Evolutionary conservation across 495 filamentous ascomycete genomes (phyloP).

Genomic region (Penicillium tannophilum): DNA sequence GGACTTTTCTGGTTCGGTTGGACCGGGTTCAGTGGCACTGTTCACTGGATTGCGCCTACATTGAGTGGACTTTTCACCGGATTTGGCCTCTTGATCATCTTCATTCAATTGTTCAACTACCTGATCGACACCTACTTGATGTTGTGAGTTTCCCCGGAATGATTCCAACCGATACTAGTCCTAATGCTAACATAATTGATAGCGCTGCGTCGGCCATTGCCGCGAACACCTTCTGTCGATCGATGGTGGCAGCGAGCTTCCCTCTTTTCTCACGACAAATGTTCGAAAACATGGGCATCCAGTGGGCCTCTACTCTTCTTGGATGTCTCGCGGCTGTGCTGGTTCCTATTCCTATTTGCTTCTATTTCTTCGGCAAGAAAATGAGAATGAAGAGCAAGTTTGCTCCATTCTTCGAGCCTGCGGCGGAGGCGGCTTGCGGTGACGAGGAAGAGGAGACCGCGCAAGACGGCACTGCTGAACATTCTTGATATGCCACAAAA

Average conservation of each 20-base stretch:
- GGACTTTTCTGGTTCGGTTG: slow-evolving; percentile 92
- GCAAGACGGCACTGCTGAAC: slow-evolving; percentile 7
- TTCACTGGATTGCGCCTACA: slow-evolving; percentile 86
- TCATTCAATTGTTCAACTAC: slow-evolving; percentile 84
- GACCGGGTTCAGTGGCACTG: slow-evolving; percentile 63
- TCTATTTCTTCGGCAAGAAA: slow-evolving; percentile 42
- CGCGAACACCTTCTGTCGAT: slow-evolving; percentile 86
- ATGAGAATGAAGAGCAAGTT: slow-evolving; percentile 41
- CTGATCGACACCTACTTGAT: slow-evolving; percentile 87
- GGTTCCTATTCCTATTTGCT: slow-evolving; percentile 67
- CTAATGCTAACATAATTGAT: slow-evolving; percentile 8
- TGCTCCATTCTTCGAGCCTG: slow-evolving; percentile 56
- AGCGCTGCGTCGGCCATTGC: slow-evolving; percentile 82
- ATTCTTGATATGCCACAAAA: slow-evolving; percentile 3
- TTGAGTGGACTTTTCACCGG: slow-evolving; percentile 67
- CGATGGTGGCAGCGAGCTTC: slow-evolving; percentile 72
- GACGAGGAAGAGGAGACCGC: slow-evolving; percentile 20
- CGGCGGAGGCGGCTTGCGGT: slow-evolving; percentile 19
- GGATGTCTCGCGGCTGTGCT: slow-evolving; percentile 69
- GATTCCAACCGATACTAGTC: background rate
- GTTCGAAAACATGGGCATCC: slow-evolving; percentile 74
- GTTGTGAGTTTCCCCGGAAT: slow-evolving; percentile 58
- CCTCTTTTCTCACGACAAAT: slow-evolving; percentile 81
- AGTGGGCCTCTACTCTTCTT: slow-evolving; percentile 77
- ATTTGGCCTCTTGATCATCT: slow-evolving; percentile 74